Conservation (phyloP, 2,329 filamentous ascomycete species). For the Colletotrichum tabaci region DNA sequence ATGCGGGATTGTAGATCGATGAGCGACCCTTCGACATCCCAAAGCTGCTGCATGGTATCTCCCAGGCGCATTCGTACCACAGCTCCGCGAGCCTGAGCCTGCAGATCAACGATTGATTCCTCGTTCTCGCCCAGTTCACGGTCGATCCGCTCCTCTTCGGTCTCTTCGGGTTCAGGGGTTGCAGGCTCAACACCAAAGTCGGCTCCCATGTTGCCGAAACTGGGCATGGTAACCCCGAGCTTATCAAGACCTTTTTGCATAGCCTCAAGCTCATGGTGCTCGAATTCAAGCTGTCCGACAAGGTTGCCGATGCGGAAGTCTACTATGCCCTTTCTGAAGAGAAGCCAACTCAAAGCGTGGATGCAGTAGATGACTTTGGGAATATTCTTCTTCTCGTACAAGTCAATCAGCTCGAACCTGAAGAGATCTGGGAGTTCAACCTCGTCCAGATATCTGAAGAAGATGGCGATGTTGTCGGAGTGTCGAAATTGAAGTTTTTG, state of each 20-base stretch:
- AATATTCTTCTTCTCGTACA: conserved; percentile 99
- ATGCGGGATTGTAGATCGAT: conserved; percentile 89
- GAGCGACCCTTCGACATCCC: conserved; percentile 85
- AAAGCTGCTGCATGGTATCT: conserved; percentile 87
- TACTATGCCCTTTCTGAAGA: conserved; percentile 94
- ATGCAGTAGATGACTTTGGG: conserved; percentile 99
- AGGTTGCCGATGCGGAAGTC: conserved; percentile 97
- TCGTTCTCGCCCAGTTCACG: conserved; percentile 87
- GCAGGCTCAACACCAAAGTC: conserved; percentile 88
- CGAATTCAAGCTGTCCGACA: conserved; percentile 96
- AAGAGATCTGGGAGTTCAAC: conserved; percentile 95
- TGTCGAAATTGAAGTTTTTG: conserved; percentile 92
- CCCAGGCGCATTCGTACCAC: conserved; percentile 83
- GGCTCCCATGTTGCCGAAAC: conserved; percentile 96
- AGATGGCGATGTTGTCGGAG: conserved; percentile 97
- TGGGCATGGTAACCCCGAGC: conserved; percentile 94
- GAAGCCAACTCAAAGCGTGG: conserved; percentile 96
- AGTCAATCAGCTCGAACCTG: conserved; percentile 94
- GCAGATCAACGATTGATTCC: conserved; percentile 80
- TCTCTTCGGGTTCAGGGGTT: conserved; percentile 84
- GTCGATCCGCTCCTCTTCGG: conserved; percentile 89
- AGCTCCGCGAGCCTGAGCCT: conserved; percentile 88
- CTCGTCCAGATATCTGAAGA: conserved; percentile 94
- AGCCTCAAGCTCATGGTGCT: conserved; percentile 96
- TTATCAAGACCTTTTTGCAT: conserved; percentile 98